Evolutionary conservation across 345 rosid genomes (phyloP), one percentile per base, ranked within the genome.

Genomic region (Odontarrhena argentea): DNA sequence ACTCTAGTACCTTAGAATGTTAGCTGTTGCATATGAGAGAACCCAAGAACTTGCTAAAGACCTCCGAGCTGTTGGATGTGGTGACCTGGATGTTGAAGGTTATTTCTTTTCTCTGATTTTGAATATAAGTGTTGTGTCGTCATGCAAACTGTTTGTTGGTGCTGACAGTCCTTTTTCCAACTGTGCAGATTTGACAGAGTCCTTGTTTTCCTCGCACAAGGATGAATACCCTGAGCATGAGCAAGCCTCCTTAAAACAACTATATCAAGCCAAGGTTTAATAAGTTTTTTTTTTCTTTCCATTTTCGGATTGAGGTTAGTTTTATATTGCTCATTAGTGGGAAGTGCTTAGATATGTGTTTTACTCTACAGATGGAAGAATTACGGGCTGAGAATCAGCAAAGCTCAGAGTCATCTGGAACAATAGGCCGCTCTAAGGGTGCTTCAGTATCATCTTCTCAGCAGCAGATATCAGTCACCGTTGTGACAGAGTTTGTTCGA

Each of bases 1-100:
- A 72, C 77, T 78, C 78, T 82, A 95, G 99, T 91, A 95, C 82
- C 90, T 95, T 60, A 89, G 99, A 84, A 85, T 95, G 91, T 83
- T 95, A 55, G 93, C 96, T 24, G 96, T 91, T 70, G 87, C 93
- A 49, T 91, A 95, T 73, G 99, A 91, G 89, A 95, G 89, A 83
- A 91, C 99, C 4, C 88, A 86, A 68, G 99, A 91, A 77, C 97
- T 95, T 82, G 90, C 97, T 53, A 87, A 91, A 79, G 96, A 89
- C 69, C 89, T 95, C 63, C 87, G 81, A 69, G 81, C 93, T 46
- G 93, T 91, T 70, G 99, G 99, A 74, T 95, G 99, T 14, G 96
- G 99, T 78, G 97, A 91, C 79, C 84, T 91, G 80, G 96, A 91
- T 81, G 84, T 95, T 79, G 96, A 89, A 78, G 96, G 99, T 91